phyloP scores from a whole-genome alignment of 495 filamentous ascomycete genomes.

The Staphylotrichum tortipilum region DNA sequence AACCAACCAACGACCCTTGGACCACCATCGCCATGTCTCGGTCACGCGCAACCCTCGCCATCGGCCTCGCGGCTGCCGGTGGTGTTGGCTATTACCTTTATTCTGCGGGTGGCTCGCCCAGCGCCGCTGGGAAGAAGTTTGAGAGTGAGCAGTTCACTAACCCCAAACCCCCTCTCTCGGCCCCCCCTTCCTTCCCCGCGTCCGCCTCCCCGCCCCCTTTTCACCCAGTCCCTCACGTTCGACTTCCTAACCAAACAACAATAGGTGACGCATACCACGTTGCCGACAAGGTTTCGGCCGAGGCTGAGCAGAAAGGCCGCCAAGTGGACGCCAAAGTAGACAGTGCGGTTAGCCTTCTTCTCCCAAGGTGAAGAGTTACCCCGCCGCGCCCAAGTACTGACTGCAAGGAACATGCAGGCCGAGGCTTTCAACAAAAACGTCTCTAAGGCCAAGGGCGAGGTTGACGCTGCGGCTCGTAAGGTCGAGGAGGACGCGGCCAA shows the following conservation, averaged over 20 bases:
- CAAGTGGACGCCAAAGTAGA: constrained; percentile 39
- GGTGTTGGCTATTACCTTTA: constrained; percentile 88
- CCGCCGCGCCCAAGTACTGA: constrained; percentile 49
- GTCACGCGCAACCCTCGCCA: constrained; percentile 45
- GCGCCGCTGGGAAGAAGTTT: constrained; percentile 68
- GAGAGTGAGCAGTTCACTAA: constrained; percentile 48
- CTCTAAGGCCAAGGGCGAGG: no score
- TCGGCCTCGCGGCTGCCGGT: constrained; percentile 57
- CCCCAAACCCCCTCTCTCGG: not conserved
- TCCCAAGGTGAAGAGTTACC: constrained; percentile 48
- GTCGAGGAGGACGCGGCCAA: constrained; percentile 68
- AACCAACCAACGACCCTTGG: constrained; percentile 5
- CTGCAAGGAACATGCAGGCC: constrained; percentile 46
- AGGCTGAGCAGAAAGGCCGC: constrained; percentile 35
- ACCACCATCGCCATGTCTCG: constrained; percentile 39
- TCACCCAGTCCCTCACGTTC: not conserved
- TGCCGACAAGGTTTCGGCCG: constrained; percentile 45
- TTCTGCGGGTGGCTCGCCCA: constrained; percentile 71
- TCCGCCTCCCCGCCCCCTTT: not conserved
- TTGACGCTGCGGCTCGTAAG: constrained; percentile 65
- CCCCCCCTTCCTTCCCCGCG: not conserved
- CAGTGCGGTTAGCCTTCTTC: constrained; percentile 30
- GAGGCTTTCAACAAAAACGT: constrained; percentile 61
- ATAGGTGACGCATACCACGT: constrained; percentile 57
- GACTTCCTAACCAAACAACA: constrained; percentile 6